Evolutionary conservation across 192 early-diverging fungal species (phyloP).

Genomic region (Dimargaris cristalligena): DNA sequence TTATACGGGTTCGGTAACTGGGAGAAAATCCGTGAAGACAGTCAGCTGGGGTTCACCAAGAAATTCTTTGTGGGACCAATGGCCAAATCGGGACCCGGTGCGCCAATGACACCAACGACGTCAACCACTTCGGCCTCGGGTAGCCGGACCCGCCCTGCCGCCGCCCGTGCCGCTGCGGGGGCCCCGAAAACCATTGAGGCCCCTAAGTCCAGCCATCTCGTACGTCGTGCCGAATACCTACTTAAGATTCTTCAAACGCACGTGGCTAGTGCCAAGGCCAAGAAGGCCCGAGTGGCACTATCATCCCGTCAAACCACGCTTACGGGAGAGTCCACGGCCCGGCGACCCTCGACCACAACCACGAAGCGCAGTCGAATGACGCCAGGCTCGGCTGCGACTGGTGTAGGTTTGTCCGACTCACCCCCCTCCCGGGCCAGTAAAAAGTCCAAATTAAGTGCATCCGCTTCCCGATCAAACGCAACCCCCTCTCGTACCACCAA

Average conservation of each 20-base stretch:
- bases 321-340: too few species aligned
- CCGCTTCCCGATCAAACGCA: too few species aligned
- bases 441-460: too few species aligned
- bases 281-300: too few species aligned
- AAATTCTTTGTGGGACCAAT: constrained; percentile 62
- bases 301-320: too few species aligned
- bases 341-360: too few species aligned
- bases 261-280: not conserved
- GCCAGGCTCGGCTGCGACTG: too few species aligned
- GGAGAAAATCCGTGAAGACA: constrained; percentile 69
- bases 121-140: not conserved
- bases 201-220: constrained; percentile 74
- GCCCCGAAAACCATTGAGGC: constrained; percentile 28
- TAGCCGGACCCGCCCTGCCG: not conserved
- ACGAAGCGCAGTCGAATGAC: too few species aligned
- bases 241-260: constrained; percentile 48
- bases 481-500: too few species aligned
- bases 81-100: too few species aligned
- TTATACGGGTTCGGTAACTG: constrained; percentile 87
- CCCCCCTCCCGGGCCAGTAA: too few species aligned
- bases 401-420: too few species aligned
- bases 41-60: constrained; percentile 50
- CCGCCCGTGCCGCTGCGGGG: constrained; percentile 13
- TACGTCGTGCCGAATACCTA: constrained; percentile 77
- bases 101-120: not conserved